phyloP scores from a whole-genome alignment of 140 eudicot species.

The Senecio squalidus region DNA sequence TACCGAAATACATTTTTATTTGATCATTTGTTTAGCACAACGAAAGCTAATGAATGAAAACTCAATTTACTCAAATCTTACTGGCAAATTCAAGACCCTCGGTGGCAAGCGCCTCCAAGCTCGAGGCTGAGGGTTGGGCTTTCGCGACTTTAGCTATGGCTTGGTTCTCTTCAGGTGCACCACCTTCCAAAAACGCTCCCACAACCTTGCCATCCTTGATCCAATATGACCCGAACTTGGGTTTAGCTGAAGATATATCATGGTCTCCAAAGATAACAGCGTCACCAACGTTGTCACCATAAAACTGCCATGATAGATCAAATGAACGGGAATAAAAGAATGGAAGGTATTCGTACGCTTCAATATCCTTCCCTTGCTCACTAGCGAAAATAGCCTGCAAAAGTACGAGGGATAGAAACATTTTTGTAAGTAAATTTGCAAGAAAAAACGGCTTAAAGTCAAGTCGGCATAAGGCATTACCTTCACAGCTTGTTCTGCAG shows the following conservation, averaged over 20 bases:
- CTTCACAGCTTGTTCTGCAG: conserved; percentile 98
- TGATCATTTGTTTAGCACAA: conserved; percentile 4
- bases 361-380: conserved; percentile 62
- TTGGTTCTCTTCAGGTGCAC: conserved; percentile 91
- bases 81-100: conserved; percentile 85
- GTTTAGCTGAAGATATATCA: conserved; percentile 53
- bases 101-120: conserved; percentile 62
- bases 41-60: conserved; percentile 2
- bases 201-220: conserved; percentile 88
- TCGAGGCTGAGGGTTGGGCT: conserved; percentile 65
- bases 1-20: conserved; percentile 16
- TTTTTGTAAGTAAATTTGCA: background rate
- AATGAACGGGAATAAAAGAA: conserved; percentile 95
- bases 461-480: conserved; percentile 22
- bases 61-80: conserved; percentile 40
- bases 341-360: conserved; percentile 88
- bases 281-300: conserved; percentile 93
- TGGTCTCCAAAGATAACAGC: conserved; percentile 74
- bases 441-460: background rate
- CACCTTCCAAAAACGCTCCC: conserved; percentile 89
- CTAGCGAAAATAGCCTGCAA: conserved; percentile 80
- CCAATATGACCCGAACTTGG: conserved; percentile 97
- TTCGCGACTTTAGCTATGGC: conserved; percentile 91
- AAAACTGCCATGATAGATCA: conserved; percentile 97
- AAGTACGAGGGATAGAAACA: background rate